A percentile compares a stretch with the other conserved stretches of the same genome.
Evolutionary conservation across 2,329 filamentous ascomycete genomes (phyloP).

Genomic region (Neonectria ditissima): DNA sequence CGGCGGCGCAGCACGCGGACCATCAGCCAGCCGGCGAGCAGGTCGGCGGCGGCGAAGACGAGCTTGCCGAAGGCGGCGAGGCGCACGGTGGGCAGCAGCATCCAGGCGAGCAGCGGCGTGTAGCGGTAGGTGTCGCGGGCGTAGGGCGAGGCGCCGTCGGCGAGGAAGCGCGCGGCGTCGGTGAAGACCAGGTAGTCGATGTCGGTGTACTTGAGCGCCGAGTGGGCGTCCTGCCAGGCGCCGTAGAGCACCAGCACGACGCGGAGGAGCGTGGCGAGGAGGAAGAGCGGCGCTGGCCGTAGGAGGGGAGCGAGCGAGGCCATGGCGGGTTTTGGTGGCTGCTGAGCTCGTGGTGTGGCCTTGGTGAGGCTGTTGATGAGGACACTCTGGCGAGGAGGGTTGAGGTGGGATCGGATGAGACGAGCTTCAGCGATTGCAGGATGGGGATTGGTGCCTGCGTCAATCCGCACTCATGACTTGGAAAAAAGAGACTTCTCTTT

Average conservation of each 20-base stretch:
- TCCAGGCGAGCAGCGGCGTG: slow-evolving; percentile 92
- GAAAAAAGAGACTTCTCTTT: slow-evolving; percentile 4
- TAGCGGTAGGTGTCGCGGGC: slow-evolving; percentile 95
- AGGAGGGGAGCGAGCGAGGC: slow-evolving; percentile 45
- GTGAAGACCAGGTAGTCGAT: slow-evolving; percentile 99
- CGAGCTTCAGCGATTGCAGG: slow-evolving; percentile 5
- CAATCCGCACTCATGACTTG: slow-evolving; percentile 29
- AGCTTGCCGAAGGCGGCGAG: slow-evolving; percentile 90
- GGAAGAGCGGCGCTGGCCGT: slow-evolving; percentile 62
- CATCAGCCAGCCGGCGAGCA: slow-evolving; percentile 86
- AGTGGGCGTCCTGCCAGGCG: slow-evolving; percentile 90
- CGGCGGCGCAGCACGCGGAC: slow-evolving; percentile 53
- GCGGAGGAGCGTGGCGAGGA: slow-evolving; percentile 73
- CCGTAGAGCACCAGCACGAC: slow-evolving; percentile 84
- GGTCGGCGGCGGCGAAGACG: slow-evolving; percentile 85
- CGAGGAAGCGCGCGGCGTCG: slow-evolving; percentile 84
- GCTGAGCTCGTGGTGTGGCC: neutral
- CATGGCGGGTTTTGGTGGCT: slow-evolving; percentile 30
- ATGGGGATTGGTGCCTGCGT: neutral
- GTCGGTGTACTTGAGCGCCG: slow-evolving; percentile 96
- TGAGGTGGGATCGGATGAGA: slow-evolving; percentile 13
- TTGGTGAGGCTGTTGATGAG: slow-evolving; percentile 31
- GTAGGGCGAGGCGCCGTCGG: slow-evolving; percentile 80
- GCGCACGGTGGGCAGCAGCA: slow-evolving; percentile 79
- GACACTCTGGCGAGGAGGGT: slow-evolving; percentile 42